Percentiles rank a stretch among this genome's conserved stretches.
These are phyloP conservation scores for Pharnaceum exiguum DNA, from an alignment of 148 eudicot genomes.

Conservation along the genomic window DNA sequence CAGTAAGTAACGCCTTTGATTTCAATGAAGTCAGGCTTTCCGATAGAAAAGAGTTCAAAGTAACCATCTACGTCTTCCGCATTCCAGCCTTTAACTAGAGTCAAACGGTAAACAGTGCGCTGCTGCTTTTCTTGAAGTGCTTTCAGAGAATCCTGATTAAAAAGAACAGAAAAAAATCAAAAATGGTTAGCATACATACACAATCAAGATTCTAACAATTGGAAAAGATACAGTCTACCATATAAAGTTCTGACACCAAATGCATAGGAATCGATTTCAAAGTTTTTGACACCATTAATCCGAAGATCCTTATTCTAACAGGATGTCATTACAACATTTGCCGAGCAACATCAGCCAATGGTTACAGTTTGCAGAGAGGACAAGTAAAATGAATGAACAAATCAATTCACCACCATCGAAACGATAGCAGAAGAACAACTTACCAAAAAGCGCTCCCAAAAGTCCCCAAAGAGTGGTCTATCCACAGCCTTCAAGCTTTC, in stretches of 20 bases:
- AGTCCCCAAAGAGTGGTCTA: constrained; percentile 95
- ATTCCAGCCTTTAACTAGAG: constrained; percentile 97
- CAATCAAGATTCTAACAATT: neutral
- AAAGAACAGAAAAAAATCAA: neutral
- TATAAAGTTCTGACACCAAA: too few relatives aligned
- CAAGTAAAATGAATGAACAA: neutral
- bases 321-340: neutral
- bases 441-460: constrained; percentile 95
- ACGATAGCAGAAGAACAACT: constrained; percentile 11
- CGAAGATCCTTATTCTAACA: neutral
- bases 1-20: constrained; percentile 98
- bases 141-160: constrained; percentile 74
- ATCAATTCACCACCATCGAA: neutral
- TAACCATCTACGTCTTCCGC: constrained; percentile 91
- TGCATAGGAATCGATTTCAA: too few relatives aligned
- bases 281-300: too few relatives aligned
- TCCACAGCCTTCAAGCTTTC: constrained; percentile 98
- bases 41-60: constrained; percentile 66
- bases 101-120: constrained; percentile 92
- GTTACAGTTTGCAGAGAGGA: neutral
- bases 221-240: too few relatives aligned
- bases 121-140: constrained; percentile 84
- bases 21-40: constrained; percentile 87
- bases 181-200: neutral
- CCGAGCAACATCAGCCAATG: neutral